phyloP scores from a whole-genome alignment of 441 rosid genomes.

The Erysimum cheiri region DNA sequence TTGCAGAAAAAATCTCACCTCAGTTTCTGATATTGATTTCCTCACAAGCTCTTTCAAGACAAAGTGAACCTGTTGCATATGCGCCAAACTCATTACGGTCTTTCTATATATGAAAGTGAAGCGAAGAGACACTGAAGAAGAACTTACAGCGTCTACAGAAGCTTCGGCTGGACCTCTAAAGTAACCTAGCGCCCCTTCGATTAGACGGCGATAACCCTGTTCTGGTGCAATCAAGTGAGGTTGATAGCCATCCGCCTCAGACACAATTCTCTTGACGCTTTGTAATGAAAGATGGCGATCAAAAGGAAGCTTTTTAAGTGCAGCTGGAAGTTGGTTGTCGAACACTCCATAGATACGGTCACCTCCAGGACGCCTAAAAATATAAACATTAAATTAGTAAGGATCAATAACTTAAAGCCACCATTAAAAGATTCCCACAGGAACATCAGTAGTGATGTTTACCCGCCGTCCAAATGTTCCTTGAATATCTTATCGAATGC shows the following conservation, averaged over 20 bases:
- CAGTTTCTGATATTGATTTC: slow-evolving; percentile 74
- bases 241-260: slow-evolving; percentile 95
- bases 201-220: slow-evolving; percentile 88
- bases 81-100: slow-evolving; percentile 19
- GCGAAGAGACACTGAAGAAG: not conserved
- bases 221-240: slow-evolving; percentile 96
- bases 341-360: slow-evolving; percentile 95
- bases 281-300: slow-evolving; percentile 89
- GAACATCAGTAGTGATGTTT: slow-evolving; percentile 36
- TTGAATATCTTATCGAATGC: slow-evolving; percentile 87
- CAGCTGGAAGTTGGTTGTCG: slow-evolving; percentile 95
- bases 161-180: slow-evolving; percentile 95
- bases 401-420: slow-evolving; percentile 3
- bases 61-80: slow-evolving; percentile 68
- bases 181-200: slow-evolving; percentile 72
- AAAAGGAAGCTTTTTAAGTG: slow-evolving; percentile 87
- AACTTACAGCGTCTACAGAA: slow-evolving; percentile 88
- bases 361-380: slow-evolving; percentile 94
- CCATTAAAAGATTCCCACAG: not conserved
- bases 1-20: slow-evolving; percentile 49
- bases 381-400: slow-evolving; percentile 28
- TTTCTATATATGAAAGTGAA: not conserved
- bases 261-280: slow-evolving; percentile 81
- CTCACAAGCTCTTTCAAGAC: slow-evolving; percentile 87
- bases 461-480: slow-evolving; percentile 99